Base-by-base conservation (phyloP, 2,329 filamentous ascomycete genomes). In the Pseudocercospora fijiensis region DNA sequence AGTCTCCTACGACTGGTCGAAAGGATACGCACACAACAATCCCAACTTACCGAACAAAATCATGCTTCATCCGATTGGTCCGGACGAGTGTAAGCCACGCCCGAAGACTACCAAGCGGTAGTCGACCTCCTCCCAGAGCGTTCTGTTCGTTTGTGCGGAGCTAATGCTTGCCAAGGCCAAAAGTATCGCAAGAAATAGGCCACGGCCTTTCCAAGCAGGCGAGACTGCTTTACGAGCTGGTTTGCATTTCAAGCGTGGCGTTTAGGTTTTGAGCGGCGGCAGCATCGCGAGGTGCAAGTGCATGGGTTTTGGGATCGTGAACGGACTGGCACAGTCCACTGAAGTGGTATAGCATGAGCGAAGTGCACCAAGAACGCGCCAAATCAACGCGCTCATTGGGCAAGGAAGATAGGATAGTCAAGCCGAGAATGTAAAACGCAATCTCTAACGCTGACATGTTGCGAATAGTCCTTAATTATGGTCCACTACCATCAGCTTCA, bases 1-100 rank as follows among this genome's bases (percentile, higher is more conserved):
- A 26, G 86, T 97, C 55, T 92, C 92, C 76, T 99, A 99, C 77
- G 95, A 99, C 80, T 99, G 95, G 95, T 92, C 90, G 80, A 98
- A 99, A 82, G 95, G 95, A 16, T 97, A 94, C 80, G 86, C 90
- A 68, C 86, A 83, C 69, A 98, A 98, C 79, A 95, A 83, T 26
- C 87, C 87, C 62, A 69, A 77, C 69, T 76, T 78, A n/a, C 78
- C 80, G 3, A 81, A 79, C 69, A 82, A 82, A 74, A 77, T 83
- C 65, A 83, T 82, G 76, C 71, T 83, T 62, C 81, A 83, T 69
- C 80, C 80, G 0, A 75, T 83, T 24, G 65, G 72, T 4, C 76
- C 77, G 0, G 81, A 83, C 57, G 81, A 83, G 73, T 82, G 81
- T 73, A 82, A 83, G 73, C 81, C 81, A 4, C 70, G 80, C 61